A percentile compares a stretch with the other conserved stretches of the same genome.
Evolutionary conservation across 1,139 yeast genomes (phyloP).

Genomic region (Candida sp.): DNA sequence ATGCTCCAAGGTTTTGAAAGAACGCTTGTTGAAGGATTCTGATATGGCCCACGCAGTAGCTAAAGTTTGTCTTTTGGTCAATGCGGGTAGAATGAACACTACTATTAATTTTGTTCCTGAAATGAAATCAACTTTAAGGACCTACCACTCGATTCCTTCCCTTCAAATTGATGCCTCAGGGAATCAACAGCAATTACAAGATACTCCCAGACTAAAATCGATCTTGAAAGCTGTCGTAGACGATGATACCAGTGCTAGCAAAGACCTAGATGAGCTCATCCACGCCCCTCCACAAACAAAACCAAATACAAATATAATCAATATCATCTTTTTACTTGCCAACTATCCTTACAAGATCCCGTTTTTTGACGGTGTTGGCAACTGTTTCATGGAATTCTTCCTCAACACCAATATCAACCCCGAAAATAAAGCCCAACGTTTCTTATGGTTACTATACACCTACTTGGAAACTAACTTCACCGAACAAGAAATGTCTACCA

Average conservation of each 20-base stretch:
- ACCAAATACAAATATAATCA: conserved; percentile 61
- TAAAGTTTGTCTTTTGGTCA: conserved; percentile 81
- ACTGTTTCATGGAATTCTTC: conserved; percentile 61
- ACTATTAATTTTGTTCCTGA: conserved; percentile 96
- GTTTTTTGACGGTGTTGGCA: conserved; percentile 15
- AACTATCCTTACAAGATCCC: conserved; percentile 43
- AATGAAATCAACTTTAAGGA: conserved; percentile 89
- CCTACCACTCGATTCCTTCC: conserved; percentile 91
- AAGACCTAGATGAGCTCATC: conserved; percentile 47
- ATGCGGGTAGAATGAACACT: conserved; percentile 92
- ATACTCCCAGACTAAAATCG: conserved; percentile 89
- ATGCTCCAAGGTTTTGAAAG: conserved; percentile 79
- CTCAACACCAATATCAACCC: conserved; percentile 55
- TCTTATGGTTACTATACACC: conserved; percentile 82
- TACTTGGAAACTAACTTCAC: conserved; percentile 71
- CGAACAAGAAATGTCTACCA: conserved; percentile 47
- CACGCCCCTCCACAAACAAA: conserved; percentile 23
- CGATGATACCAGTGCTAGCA: conserved; percentile 40
- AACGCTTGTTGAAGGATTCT: conserved; percentile 63
- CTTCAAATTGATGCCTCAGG: conserved; percentile 62
- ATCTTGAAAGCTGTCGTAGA: conserved; percentile 78
- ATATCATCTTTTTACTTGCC: conserved; percentile 71
- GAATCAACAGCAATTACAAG: conserved; percentile 76
- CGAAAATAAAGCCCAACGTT: conserved; percentile 61
- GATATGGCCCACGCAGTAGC: conserved; percentile 71